Conservation (phyloP, 148 eudicot genomes). For the Amaranthus palmeri region DNA sequence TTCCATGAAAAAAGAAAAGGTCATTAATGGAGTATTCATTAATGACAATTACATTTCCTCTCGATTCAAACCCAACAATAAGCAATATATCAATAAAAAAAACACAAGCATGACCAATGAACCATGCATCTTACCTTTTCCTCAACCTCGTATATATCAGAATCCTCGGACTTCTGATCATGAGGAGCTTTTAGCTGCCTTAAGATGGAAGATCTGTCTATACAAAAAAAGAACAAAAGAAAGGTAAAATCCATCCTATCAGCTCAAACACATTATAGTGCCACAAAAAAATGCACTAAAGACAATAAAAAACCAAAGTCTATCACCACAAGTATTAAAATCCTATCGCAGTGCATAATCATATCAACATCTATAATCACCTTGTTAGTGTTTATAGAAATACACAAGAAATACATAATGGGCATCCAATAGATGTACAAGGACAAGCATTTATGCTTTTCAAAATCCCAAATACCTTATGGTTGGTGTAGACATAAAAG, state of each 20-base stretch:
- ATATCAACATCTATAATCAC: neutral
- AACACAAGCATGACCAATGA: neutral
- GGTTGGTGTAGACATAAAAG: too few species aligned
- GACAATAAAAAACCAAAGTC: neutral
- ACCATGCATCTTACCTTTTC: slow-evolving; percentile 52
- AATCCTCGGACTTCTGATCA: slow-evolving; percentile 20
- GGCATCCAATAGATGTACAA: neutral
- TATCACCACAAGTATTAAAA: neutral
- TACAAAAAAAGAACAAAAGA: neutral
- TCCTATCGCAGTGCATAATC: neutral
- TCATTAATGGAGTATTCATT: too few species aligned
- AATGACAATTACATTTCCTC: neutral
- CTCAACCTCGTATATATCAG: slow-evolving; percentile 34
- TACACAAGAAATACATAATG: neutral
- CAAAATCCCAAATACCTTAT: too few species aligned
- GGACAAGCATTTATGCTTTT: too few species aligned
- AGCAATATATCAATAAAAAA: neutral
- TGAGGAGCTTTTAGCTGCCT: slow-evolving; percentile 32
- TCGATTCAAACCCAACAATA: neutral
- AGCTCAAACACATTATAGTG: neutral
- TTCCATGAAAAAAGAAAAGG: neutral
- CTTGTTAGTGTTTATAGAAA: neutral
- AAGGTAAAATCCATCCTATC: neutral
- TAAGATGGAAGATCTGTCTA: slow-evolving; percentile 39
- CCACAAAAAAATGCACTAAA: neutral